Evolutionary conservation across 768 basidiomycete species (phyloP).

Genomic region (Boletus tomentosulus): DNA sequence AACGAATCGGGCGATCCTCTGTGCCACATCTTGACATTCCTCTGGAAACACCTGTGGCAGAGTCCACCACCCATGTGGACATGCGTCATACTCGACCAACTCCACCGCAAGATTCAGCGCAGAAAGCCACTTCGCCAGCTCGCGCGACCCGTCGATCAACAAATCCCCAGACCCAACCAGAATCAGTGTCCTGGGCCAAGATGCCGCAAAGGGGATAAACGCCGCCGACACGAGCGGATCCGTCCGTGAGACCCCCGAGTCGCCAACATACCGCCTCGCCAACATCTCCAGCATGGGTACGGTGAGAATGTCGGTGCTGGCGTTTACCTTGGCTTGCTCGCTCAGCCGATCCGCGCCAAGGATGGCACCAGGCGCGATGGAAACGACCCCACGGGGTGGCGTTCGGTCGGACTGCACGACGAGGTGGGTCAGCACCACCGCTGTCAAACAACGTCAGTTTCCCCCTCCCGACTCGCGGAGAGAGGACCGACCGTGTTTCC

Average conservation of each 20-base stretch:
- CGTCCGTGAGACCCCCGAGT: conserved; percentile 1
- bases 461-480: too few species aligned
- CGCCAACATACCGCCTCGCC: conserved; percentile 7
- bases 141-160: conserved; percentile 7
- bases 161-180: conserved; percentile 17
- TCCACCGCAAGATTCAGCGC: conserved; percentile 7
- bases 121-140: conserved; percentile 4
- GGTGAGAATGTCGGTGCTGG: conserved; percentile 1
- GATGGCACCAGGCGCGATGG: conserved; percentile 43
- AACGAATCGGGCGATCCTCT: too few species aligned
- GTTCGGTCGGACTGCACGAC: conserved; percentile 49
- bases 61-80: too few species aligned
- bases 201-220: conserved; percentile 10
- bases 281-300: rapidly evolving
- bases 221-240: conserved; percentile 19
- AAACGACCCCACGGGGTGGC: conserved; percentile 50
- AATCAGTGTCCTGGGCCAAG: conserved; percentile 25
- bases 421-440: conserved; percentile 24
- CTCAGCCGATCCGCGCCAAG: background rate
- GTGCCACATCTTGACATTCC: too few species aligned
- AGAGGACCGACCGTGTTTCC: conserved; percentile 17
- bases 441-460: conserved; percentile 3
- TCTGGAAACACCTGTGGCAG: too few species aligned
- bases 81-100: conserved; percentile 20
- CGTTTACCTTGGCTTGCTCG: background rate